phyloP scores from a whole-genome alignment of 768 basidiomycete species.

The Tricholoma flavovirens region DNA sequence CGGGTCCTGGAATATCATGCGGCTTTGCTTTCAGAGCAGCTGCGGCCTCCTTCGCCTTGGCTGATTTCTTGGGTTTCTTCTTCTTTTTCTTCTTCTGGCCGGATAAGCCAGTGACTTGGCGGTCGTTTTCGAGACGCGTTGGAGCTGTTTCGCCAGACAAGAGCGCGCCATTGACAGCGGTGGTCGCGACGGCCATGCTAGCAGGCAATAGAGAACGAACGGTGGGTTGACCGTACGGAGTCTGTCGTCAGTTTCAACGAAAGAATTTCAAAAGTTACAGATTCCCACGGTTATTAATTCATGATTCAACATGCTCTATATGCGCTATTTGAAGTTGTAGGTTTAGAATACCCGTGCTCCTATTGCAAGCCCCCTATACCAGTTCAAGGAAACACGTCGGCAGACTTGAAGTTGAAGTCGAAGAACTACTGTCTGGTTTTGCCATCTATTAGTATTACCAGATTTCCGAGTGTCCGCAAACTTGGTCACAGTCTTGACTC shows the following conservation, averaged over 20 bases:
- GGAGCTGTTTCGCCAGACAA: constrained; percentile 28
- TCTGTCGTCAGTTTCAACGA: neutral
- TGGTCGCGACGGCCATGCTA: constrained; percentile 2
- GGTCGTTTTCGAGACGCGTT: constrained; percentile 16
- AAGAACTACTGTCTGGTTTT: too few species aligned
- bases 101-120: constrained; percentile 18
- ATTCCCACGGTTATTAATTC: neutral
- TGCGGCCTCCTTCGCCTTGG: constrained; percentile 37
- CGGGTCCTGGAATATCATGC: constrained; percentile 28
- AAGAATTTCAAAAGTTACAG: neutral
- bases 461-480: too few species aligned
- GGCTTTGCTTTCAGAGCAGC: constrained; percentile 23
- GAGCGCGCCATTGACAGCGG: neutral
- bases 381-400: too few species aligned
- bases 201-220: neutral
- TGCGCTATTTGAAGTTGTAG: too few species aligned
- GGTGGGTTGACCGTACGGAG: neutral
- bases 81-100: constrained; percentile 66
- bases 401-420: too few species aligned
- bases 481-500: too few species aligned
- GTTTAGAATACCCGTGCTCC: too few species aligned
- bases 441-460: too few species aligned
- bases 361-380: too few species aligned
- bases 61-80: constrained; percentile 54
- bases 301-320: too few species aligned